These are phyloP conservation scores for Backusella circina DNA, from an alignment of 192 early-diverging fungal species.

Conservation along the genomic window DNA sequence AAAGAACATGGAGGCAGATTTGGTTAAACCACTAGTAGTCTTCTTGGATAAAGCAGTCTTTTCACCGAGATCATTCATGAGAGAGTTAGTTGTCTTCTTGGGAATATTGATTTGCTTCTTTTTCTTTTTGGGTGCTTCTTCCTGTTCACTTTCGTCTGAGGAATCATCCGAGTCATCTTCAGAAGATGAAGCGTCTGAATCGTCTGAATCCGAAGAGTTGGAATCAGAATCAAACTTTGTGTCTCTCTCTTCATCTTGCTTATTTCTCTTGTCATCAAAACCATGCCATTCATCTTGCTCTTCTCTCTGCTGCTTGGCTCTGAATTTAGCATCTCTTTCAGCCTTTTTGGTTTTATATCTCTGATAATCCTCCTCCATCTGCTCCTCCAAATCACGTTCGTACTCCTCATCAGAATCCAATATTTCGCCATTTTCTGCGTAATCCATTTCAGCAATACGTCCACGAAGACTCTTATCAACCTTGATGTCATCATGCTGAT, in stretches of 20 bases:
- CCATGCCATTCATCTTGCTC: constrained; percentile 69
- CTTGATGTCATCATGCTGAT: constrained; percentile 18
- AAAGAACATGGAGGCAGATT: constrained; percentile 91
- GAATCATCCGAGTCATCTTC: constrained; percentile 40
- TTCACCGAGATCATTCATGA: constrained; percentile 53
- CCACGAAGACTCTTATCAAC: constrained; percentile 3
- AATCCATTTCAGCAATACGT: constrained; percentile 19
- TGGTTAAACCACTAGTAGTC: constrained; percentile 61
- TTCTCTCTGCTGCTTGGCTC: constrained; percentile 65
- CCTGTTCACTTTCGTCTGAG: constrained; percentile 25
- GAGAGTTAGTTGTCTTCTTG: constrained; percentile 45
- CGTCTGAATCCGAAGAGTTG: constrained; percentile 5
- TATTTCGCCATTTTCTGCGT: background rate
- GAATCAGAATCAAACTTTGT: constrained; percentile 11
- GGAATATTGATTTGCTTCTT: constrained; percentile 24
- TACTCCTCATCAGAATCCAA: constrained; percentile 26
- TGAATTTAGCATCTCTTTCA: constrained; percentile 72
- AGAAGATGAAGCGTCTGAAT: constrained; percentile 32
- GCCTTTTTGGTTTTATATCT: constrained; percentile 68
- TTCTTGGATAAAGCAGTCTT: constrained; percentile 46
- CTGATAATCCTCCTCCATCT: constrained; percentile 62
- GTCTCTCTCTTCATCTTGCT: constrained; percentile 25
- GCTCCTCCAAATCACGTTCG: constrained; percentile 22
- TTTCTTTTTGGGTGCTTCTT: constrained; percentile 27
- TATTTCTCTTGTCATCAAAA: constrained; percentile 50